Base-by-base conservation (phyloP, 331 rosid genomes). In the Arachis monticola region DNA sequence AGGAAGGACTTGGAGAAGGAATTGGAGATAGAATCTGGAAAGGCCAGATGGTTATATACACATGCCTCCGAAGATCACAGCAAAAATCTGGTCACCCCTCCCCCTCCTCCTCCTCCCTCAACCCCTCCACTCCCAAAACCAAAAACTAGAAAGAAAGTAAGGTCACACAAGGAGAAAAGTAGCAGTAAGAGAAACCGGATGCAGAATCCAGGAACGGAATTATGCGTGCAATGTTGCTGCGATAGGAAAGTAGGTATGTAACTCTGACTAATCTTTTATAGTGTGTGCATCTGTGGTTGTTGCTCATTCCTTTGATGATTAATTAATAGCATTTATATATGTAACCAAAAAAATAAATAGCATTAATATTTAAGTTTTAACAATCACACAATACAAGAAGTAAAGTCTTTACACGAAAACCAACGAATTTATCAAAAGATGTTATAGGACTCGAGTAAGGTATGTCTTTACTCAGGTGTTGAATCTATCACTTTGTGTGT, bases 1-100 rank as follows among this genome's bases (percentile, higher is more conserved):
- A 62, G 40, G 62, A 10, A 2, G 3, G 70, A 50, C 52, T 38
- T 73, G n/a, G 10, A 62, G 63, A 50, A 38, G 53, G 70, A 10
- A 47, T 27, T 73, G 13, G 42, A 51, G 78, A 63, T 12, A 22
- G 27, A 22, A 22, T 22, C 27, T 22, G 27, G 27, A 22, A 22
- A 22, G 1, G 46, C 42, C 9, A 8, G 45, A 47, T 8, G 9
- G 50, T 45, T 45, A 45, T 8, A 45, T 45, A 10, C 50, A 45
- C 9, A 8, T 6, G 11, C 11, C 55, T 50, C 55, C 4, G 55
- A 50, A 10, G 55, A 50, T 10, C 14, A 50, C 5, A 50, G 55
- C 14, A 13, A 50, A 50, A 13, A 2, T 50, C 55, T 0, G 1
- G 11, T 3, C n/a, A 0, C 27, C 27, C 22, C 22, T 22, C 22